These are phyloP conservation scores for Lecanicillium sp. DNA, from an alignment of 2,329 filamentous ascomycete species.

Conservation along the genomic window DNA sequence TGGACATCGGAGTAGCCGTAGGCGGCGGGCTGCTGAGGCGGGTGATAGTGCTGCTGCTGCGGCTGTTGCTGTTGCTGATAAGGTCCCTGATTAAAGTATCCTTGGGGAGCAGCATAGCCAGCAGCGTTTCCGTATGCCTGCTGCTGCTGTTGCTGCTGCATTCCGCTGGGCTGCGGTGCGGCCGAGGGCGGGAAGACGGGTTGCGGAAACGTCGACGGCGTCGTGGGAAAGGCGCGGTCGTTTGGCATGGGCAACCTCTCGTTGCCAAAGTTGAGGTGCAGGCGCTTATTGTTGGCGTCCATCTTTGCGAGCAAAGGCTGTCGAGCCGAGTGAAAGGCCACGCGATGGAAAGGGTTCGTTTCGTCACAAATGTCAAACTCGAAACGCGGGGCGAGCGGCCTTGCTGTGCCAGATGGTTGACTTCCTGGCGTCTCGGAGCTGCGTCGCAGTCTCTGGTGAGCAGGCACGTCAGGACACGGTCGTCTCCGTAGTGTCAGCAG, in stretches of 20 bases:
- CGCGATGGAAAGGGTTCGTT: too few species aligned
- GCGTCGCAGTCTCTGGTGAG: not conserved
- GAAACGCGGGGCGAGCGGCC: conserved; percentile 8
- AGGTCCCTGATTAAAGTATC: conserved; percentile 45
- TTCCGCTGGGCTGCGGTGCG: conserved; percentile 17
- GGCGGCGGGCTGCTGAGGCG: conserved; percentile 23
- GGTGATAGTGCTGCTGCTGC: conserved; percentile 46
- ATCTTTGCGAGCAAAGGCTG: conserved; percentile 28
- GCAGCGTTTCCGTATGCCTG: conserved; percentile 33
- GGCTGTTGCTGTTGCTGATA: conserved; percentile 51
- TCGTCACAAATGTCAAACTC: conserved; percentile 5
- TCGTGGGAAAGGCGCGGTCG: conserved; percentile 73
- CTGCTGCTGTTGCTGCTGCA: conserved; percentile 30
- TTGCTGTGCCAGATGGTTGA: not conserved
- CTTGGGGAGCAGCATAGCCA: conserved; percentile 15
- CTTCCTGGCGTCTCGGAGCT: not conserved
- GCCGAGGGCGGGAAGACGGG: conserved; percentile 54
- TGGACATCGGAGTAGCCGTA: conserved; percentile 47
- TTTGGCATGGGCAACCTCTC: conserved; percentile 51
- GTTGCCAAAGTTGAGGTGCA: conserved; percentile 61
- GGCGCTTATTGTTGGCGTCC: conserved; percentile 51
- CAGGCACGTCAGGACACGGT: not conserved
- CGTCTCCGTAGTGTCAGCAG: not conserved
- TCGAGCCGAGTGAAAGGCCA: conserved; percentile 9
- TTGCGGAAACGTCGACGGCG: conserved; percentile 93